Percentiles rank a stretch among this genome's conserved stretches.
Conservation (phyloP, 768 basidiomycete species). For the Dendrothele bispora region DNA sequence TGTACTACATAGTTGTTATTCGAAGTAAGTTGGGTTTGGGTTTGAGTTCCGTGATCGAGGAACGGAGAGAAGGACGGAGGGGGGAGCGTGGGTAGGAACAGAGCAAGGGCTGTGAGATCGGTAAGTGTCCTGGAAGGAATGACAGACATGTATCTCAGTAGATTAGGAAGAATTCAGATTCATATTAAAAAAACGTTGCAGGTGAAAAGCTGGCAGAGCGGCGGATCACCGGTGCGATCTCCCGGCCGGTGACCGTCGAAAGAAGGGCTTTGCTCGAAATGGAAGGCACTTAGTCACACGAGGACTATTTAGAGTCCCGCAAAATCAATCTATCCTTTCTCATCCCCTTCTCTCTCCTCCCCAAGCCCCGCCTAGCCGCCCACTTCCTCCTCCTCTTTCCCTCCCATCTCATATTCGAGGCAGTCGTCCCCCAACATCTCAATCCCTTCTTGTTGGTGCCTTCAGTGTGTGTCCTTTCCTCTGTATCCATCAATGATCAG, state of each 20-base stretch:
- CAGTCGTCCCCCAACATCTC: constrained; percentile 18
- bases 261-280: constrained; percentile 1
- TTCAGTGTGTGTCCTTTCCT: constrained; percentile 28
- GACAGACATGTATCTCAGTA: no score
- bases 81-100: no score
- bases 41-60: no score
- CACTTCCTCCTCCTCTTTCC: constrained; percentile 35
- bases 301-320: no score
- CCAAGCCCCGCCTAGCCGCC: constrained; percentile 18
- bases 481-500: constrained; percentile 15
- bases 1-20: no score
- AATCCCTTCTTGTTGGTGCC: constrained; percentile 20
- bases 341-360: constrained; percentile 19
- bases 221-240: no score
- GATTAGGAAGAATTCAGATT: no score
- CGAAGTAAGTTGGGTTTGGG: no score
- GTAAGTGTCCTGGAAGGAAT: no score
- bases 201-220: constrained; percentile 25
- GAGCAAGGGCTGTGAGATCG: no score
- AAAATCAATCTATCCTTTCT: constrained; percentile 20
- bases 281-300: not conserved
- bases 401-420: constrained; percentile 38
- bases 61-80: no score
- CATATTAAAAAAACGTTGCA: constrained; percentile 54
- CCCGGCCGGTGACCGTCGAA: constrained; percentile 2